Evolutionary conservation across 768 basidiomycete species (phyloP).

Genomic region (Mycena latifolia): DNA sequence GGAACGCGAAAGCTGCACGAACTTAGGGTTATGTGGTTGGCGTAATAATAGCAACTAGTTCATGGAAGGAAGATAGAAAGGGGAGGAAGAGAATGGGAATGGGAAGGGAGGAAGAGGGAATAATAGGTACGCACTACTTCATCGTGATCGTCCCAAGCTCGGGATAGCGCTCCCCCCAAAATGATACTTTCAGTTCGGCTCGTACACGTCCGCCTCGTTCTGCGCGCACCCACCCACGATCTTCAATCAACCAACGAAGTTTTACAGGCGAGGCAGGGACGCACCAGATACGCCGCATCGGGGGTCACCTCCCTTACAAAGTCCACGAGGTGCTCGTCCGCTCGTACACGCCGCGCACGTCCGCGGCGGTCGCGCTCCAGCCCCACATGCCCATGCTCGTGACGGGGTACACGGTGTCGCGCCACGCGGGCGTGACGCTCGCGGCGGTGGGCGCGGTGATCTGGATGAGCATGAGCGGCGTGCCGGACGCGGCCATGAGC

Average conservation of each 20-base stretch:
- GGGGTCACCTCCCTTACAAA: constrained; percentile 56
- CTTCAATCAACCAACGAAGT: background rate
- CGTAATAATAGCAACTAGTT: too few species aligned
- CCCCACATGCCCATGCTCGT: constrained; percentile 59
- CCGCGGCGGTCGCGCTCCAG: constrained; percentile 56
- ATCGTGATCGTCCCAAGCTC: constrained; percentile 55
- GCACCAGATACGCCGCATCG: constrained; percentile 59
- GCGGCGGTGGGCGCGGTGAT: constrained; percentile 49
- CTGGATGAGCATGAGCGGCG: constrained; percentile 57
- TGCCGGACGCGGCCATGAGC: constrained; percentile 41
- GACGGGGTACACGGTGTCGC: constrained; percentile 55
- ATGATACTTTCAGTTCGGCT: constrained; percentile 58
- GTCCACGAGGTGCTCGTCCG: constrained; percentile 53
- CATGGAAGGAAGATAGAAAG: background rate
- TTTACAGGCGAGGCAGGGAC: too few species aligned
- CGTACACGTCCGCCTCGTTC: constrained; percentile 65
- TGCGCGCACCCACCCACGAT: too few species aligned
- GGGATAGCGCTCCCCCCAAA: constrained; percentile 60
- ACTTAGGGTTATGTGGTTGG: too few species aligned
- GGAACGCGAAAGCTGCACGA: too few species aligned
- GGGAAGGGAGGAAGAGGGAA: too few species aligned
- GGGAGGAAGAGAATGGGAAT: background rate
- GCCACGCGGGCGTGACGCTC: constrained; percentile 60
- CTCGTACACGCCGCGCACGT: constrained; percentile 49
- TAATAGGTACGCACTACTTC: constrained; percentile 56